These are phyloP conservation scores for Pseudogymnoascus sp. DNA, from an alignment of 2,329 filamentous ascomycete genomes.

Conservation along the genomic window DNA sequence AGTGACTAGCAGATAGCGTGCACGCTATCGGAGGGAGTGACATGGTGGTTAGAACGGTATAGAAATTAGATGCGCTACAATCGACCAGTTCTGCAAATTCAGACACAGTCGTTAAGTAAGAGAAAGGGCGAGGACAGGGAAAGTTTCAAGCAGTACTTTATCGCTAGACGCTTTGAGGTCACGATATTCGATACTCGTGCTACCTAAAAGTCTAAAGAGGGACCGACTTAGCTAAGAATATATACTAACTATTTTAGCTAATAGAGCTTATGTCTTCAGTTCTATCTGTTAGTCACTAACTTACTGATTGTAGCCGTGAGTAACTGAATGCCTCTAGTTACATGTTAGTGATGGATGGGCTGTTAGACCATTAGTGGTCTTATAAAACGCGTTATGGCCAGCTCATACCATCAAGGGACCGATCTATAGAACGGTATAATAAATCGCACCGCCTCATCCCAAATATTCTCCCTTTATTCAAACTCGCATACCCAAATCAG, in stretches of 20 bases:
- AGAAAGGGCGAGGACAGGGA: not conserved
- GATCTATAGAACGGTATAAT: not conserved
- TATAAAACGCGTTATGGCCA: not conserved
- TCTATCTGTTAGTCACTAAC: no score
- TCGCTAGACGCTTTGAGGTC: not conserved
- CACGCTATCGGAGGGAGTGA: not conserved
- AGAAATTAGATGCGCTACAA: not conserved
- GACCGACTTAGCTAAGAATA: no score
- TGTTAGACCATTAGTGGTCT: not conserved
- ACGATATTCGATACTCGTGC: no score
- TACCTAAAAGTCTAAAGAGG: no score
- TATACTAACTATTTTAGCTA: no score
- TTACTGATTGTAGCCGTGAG: conserved; percentile 19
- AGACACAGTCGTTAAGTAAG: not conserved
- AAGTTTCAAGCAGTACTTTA: not conserved
- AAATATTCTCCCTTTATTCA: no score
- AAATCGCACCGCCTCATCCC: not conserved
- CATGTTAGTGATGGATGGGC: conserved; percentile 42
- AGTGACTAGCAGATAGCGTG: not conserved
- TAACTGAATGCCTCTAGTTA: not conserved
- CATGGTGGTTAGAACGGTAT: not conserved
- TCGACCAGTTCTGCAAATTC: not conserved
- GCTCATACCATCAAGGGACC: not conserved
- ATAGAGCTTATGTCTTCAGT: no score
- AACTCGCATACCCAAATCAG: no score